Percentiles rank a stretch among this genome's conserved stretches.
phyloP scores from a whole-genome alignment of 768 basidiomycete genomes.

The Amanita polypyramis region DNA sequence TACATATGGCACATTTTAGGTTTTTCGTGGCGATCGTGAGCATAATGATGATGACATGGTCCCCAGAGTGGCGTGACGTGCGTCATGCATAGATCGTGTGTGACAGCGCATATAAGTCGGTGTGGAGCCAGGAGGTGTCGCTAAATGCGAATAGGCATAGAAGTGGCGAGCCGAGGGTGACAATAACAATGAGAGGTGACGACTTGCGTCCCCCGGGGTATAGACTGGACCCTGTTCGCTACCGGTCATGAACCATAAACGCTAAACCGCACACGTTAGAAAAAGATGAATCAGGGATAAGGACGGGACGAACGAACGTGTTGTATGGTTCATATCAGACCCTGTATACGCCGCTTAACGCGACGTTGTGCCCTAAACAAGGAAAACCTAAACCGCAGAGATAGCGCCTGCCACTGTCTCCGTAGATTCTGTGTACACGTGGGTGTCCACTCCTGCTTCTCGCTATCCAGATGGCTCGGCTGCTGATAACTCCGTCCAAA shows the following conservation, averaged over 20 bases:
- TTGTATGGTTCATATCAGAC: constrained; percentile 11
- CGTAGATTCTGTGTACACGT: constrained; percentile 44
- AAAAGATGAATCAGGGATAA: not conserved
- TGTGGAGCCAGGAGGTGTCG: not conserved
- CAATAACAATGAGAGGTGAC: not conserved
- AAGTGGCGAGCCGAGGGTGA: not conserved
- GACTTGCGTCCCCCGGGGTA: not conserved
- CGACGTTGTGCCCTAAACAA: constrained; percentile 39
- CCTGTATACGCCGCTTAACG: constrained; percentile 21
- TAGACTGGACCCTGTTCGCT: not conserved
- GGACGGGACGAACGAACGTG: not conserved
- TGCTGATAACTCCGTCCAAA: constrained; percentile 1
- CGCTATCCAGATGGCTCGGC: constrained; percentile 7
- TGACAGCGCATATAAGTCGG: not conserved
- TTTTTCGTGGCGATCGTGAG: not conserved
- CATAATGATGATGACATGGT: not conserved
- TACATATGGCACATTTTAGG: constrained; percentile 2
- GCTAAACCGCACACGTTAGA: not conserved
- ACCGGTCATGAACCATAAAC: not conserved
- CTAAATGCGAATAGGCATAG: not conserved
- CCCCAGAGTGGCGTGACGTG: not conserved
- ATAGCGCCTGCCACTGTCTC: constrained; percentile 52
- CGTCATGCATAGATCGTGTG: not conserved
- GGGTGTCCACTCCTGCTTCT: constrained; percentile 32
- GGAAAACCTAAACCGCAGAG: constrained; percentile 43